A percentile compares a stretch with the other conserved stretches of the same genome.
phyloP scores from a whole-genome alignment of 2,329 filamentous ascomycete species.

The Knufia fluminis region DNA sequence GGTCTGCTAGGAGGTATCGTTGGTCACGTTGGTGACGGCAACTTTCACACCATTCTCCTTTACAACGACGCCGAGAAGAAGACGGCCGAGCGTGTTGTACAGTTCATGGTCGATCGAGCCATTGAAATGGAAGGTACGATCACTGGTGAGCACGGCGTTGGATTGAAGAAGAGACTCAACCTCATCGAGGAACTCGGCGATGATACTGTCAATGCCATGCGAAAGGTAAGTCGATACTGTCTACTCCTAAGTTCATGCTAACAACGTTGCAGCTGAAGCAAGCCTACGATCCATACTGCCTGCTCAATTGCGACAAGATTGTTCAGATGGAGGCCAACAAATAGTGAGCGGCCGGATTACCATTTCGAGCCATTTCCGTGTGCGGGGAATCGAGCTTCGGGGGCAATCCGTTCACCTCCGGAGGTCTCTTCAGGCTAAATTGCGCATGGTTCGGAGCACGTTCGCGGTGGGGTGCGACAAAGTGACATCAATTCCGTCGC shows the following conservation, averaged over 20 bases:
- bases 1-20: constrained; percentile 58
- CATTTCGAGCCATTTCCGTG: not conserved
- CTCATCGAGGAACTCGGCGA: constrained; percentile 53
- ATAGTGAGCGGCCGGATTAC: not conserved
- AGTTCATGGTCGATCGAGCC: constrained; percentile 61
- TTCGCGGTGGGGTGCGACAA: not conserved
- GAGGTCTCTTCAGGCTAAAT: not conserved
- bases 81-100: constrained; percentile 50
- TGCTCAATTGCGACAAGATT: constrained; percentile 58
- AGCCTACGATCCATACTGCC: constrained; percentile 56
- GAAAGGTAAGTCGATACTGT: constrained; percentile 40
- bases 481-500: not conserved
- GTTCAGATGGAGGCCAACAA: constrained; percentile 41
- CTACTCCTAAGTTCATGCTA: constrained; percentile 12
- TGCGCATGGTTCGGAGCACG: not conserved
- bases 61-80: constrained; percentile 50
- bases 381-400: not conserved
- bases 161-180: constrained; percentile 60
- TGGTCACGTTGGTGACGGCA: constrained; percentile 66
- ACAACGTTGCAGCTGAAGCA: constrained; percentile 45
- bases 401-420: not conserved
- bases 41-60: constrained; percentile 60
- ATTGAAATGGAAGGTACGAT: constrained; percentile 64
- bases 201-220: constrained; percentile 55
- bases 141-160: constrained; percentile 63